A percentile compares a stretch with the other conserved stretches of the same genome.
Evolutionary conservation across 2,329 filamentous ascomycete genomes (phyloP).

Genomic region (Paracoccidioides lutzii): DNA sequence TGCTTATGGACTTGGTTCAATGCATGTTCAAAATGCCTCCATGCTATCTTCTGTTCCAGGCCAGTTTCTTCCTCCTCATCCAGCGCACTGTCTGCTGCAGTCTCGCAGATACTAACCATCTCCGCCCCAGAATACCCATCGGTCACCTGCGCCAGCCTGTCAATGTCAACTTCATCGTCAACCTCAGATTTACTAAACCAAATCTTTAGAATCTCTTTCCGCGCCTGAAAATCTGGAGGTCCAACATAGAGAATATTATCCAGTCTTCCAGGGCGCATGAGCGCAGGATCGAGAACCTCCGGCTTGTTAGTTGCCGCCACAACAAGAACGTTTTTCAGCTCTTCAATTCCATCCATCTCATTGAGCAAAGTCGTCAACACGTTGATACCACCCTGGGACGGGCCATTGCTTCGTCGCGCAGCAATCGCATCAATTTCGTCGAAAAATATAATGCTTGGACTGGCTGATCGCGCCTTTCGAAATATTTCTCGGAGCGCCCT

Average conservation of each 20-base stretch:
- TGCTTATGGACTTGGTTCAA: conserved; percentile 39
- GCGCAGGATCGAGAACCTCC: conserved; percentile 69
- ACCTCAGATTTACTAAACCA: conserved; percentile 51
- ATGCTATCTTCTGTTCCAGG: conserved; percentile 25
- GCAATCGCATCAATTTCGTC: conserved; percentile 89
- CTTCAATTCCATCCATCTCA: conserved; percentile 91
- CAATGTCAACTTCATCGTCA: conserved; percentile 51
- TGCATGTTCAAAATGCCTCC: conserved; percentile 34
- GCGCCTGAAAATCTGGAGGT: conserved; percentile 58
- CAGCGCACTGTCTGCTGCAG: conserved; percentile 39
- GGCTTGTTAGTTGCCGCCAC: conserved; percentile 88
- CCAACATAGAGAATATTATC: conserved; percentile 77
- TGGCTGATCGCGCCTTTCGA: conserved; percentile 67
- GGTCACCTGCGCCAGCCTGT: conserved; percentile 48
- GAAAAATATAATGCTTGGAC: conserved; percentile 89
- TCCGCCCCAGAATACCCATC: conserved; percentile 82
- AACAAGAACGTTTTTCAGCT: conserved; percentile 68
- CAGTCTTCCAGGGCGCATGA: conserved; percentile 75
- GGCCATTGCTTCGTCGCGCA: conserved; percentile 39
- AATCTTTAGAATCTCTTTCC: conserved; percentile 62
- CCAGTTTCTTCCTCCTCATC: conserved; percentile 37
- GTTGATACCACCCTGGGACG: conserved; percentile 50
- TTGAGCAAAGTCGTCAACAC: conserved; percentile 81
- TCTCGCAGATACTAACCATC: conserved; percentile 49
- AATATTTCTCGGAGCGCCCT: conserved; percentile 75